Conservation (phyloP, 148 eudicot species). For the Diospyros lotus region DNA sequence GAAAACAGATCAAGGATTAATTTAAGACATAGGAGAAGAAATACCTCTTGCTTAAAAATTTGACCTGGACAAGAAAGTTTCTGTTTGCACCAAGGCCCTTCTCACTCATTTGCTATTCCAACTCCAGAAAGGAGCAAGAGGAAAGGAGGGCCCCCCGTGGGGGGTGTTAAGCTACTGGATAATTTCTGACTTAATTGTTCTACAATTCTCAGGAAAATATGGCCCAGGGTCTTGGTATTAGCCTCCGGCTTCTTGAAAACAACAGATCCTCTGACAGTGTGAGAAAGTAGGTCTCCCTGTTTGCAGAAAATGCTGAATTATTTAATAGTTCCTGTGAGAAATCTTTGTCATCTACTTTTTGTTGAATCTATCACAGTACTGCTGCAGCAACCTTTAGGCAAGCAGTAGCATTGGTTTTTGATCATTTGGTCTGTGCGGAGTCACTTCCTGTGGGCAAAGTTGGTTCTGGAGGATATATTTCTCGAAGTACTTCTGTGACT, state of each 20-base stretch:
- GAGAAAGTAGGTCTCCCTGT: constrained; percentile 58
- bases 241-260: constrained; percentile 88
- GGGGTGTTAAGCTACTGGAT: not conserved
- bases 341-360: constrained; percentile 8
- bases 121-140: not conserved
- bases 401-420: constrained; percentile 95
- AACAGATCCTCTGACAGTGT: constrained; percentile 93
- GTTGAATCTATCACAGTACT: constrained; percentile 55
- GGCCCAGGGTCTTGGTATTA: constrained; percentile 92
- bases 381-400: constrained; percentile 99
- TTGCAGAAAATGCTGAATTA: not conserved
- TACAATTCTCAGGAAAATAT: constrained; percentile 59
- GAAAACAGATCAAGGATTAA: too few relatives aligned
- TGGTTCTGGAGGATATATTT: constrained; percentile 75
- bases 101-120: not conserved
- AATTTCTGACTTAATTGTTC: constrained; percentile 7
- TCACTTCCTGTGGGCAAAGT: constrained; percentile 81
- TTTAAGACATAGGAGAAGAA: not conserved
- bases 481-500: constrained; percentile 81
- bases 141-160: not conserved
- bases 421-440: constrained; percentile 72
- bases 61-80: constrained; percentile 11
- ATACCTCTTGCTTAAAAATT: not conserved
- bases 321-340: not conserved
- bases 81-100: not conserved